Percentiles rank a stretch among this genome's conserved stretches.
These are phyloP conservation scores for Fusarium sp. DNA, from an alignment of 2,329 filamentous ascomycete species.

Conservation along the genomic window DNA sequence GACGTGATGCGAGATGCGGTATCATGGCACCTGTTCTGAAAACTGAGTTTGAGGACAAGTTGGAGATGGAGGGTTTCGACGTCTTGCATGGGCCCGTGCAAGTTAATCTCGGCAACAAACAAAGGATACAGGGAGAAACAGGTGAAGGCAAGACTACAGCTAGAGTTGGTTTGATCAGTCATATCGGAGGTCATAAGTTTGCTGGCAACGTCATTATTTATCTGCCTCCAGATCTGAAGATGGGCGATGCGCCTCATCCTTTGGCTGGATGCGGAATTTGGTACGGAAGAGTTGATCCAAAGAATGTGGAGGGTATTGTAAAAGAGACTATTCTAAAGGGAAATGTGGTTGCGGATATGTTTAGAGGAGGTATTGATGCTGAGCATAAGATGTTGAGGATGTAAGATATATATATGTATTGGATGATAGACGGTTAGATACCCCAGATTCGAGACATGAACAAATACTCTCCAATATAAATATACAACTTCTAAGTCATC, in stretches of 20 bases:
- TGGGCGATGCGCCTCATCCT: constrained; percentile 58
- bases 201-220: constrained; percentile 87
- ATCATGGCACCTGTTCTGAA: constrained; percentile 77
- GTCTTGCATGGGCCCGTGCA: constrained; percentile 58
- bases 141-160: constrained; percentile 51
- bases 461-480: neutral
- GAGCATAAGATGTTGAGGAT: constrained; percentile 62
- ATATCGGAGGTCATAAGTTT: constrained; percentile 86
- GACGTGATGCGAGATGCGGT: constrained; percentile 83
- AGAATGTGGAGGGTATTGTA: constrained; percentile 79
- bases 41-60: constrained; percentile 71
- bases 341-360: constrained; percentile 73
- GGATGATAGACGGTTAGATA: constrained; percentile 20
- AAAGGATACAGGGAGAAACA: constrained; percentile 31
- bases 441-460: neutral
- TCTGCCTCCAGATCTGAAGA: constrained; percentile 65
- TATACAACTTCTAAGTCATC: neutral
- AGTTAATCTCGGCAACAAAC: constrained; percentile 30
- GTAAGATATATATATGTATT: constrained; percentile 26
- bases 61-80: constrained; percentile 58
- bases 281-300: constrained; percentile 81
- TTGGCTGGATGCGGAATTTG: constrained; percentile 78
- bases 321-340: constrained; percentile 73
- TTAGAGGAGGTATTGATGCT: constrained; percentile 72
- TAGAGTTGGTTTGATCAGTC: constrained; percentile 75